Evolutionary conservation across 768 basidiomycete genomes (phyloP).

Genomic region (Leccinum disarticulatum): DNA sequence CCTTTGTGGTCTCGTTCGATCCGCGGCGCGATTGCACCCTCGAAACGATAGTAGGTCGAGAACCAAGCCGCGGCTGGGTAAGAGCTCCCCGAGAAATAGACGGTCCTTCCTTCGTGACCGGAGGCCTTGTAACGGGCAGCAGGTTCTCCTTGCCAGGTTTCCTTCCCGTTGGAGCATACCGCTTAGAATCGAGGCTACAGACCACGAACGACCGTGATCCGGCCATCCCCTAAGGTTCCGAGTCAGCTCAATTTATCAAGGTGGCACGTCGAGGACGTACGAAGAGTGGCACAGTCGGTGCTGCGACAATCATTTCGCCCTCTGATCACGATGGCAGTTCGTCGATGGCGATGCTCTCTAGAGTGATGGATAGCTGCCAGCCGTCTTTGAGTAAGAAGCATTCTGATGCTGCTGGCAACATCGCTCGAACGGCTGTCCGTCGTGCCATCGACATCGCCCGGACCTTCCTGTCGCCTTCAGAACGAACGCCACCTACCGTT

Average conservation of each 20-base stretch:
- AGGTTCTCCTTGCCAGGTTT: too few relatives aligned
- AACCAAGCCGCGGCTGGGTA: neutral
- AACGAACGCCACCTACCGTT: too few relatives aligned
- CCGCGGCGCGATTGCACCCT: neutral
- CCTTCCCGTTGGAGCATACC: too few relatives aligned
- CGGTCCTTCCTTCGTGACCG: neutral
- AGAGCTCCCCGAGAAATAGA: neutral
- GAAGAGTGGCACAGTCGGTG: neutral
- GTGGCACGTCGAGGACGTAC: neutral
- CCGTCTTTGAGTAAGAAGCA: too few relatives aligned
- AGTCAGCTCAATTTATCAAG: neutral
- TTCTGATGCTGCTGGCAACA: neutral
- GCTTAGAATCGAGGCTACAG: too few relatives aligned
- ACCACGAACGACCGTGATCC: too few relatives aligned
- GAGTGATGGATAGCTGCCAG: neutral
- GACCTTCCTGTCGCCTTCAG: neutral
- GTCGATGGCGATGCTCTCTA: neutral
- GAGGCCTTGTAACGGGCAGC: neutral
- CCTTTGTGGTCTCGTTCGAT: neutral
- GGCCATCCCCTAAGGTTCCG: neutral
- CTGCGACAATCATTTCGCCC: too few relatives aligned
- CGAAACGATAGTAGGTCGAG: neutral
- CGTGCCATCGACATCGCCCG: neutral
- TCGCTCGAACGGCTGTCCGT: neutral
- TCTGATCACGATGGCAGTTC: neutral